Evolutionary conservation across 495 filamentous ascomycete genomes (phyloP).

Genomic region (Annulohypoxylon nitens): DNA sequence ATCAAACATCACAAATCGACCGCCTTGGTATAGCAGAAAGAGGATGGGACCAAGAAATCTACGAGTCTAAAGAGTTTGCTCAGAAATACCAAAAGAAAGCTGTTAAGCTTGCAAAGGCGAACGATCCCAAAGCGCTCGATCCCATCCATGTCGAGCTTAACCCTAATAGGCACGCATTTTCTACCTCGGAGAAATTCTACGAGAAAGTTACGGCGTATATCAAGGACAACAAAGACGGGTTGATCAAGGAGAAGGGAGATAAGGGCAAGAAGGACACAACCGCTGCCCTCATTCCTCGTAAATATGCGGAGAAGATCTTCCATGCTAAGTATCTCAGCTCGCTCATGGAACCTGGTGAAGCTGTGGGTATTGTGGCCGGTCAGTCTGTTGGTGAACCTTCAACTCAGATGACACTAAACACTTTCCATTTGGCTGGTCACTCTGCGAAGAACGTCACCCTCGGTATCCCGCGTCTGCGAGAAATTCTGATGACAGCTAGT

Average conservation of each 20-base stretch:
- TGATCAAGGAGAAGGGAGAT: constrained; percentile 84
- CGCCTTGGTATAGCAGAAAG: constrained; percentile 54
- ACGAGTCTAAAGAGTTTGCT: constrained; percentile 68
- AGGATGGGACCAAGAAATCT: constrained; percentile 61
- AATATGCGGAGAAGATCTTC: constrained; percentile 83
- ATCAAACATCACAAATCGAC: constrained; percentile 67
- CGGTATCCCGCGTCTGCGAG: constrained; percentile 95
- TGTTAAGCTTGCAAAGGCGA: constrained; percentile 77
- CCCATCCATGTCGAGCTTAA: constrained; percentile 80
- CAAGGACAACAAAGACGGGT: constrained; percentile 78
- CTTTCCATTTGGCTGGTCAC: constrained; percentile 99
- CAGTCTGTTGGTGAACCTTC: constrained; percentile 98
- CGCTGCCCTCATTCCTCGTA: constrained; percentile 67
- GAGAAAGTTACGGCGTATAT: constrained; percentile 72
- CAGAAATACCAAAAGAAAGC: constrained; percentile 85
- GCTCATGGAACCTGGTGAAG: constrained; percentile 94
- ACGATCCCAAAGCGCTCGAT: constrained; percentile 75
- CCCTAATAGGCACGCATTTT: constrained; percentile 81
- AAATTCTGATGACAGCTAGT: constrained; percentile 99
- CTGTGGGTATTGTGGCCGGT: constrained; percentile 96
- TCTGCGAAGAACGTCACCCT: constrained; percentile 98
- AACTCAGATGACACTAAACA: constrained; percentile 99
- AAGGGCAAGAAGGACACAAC: constrained; percentile 70
- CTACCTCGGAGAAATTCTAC: constrained; percentile 90
- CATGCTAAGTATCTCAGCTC: constrained; percentile 94